Evolutionary conservation across 345 rosid species (phyloP), one percentile per base, ranked within the genome.

Genomic region (Corchorus capsularis): DNA sequence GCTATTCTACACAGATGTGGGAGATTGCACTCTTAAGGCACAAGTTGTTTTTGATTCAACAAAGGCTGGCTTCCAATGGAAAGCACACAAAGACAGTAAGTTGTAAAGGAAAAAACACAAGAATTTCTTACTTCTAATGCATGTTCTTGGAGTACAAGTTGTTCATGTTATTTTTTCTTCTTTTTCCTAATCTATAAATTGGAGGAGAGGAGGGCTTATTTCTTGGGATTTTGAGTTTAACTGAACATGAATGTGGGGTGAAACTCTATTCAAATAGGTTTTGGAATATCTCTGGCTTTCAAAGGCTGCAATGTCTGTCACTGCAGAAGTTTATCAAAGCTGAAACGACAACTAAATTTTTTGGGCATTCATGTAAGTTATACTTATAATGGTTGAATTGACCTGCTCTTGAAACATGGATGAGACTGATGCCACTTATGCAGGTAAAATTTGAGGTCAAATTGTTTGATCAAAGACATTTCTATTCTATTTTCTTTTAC

Each of bases 201-300:
- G 27, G 8, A 14, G 56, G 35, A n/a, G n/a, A n/a, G 14, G 56
- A 47, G 22, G 20, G n/a, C 72, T 69, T 69, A 32, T 47, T 47
- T 68, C 32, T n/a, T 52, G 20, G 73, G 73, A 55, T 32, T 69
- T 14, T 14, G 41, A 49, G 37, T 69, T 16, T 47, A 69, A 27
- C 46, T 52, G 59, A 52, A 16, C 32, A 8, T 34, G 41, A 22
- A 8, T 50, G 43, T 14, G 57, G 13, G 61, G 54, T 19, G 35
- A n/a, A 43, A 49, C 37, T n/a, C 14, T 69, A 46, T 69, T 34
- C 27, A 16, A 32, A 52, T 2, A 69, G 9, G 60, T 41, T 45
- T 73, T 73, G 41, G 56, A 16, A 4, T 45, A 39, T 1, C 56
- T 4, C 14, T 41, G 22, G 65, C 19, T 5, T 59, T 45, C n/a